Evolutionary conservation across 1,284 basidiomycete genomes (phyloP), one percentile per base, ranked within the genome.

Genomic region (Cryptococcus sp.): DNA sequence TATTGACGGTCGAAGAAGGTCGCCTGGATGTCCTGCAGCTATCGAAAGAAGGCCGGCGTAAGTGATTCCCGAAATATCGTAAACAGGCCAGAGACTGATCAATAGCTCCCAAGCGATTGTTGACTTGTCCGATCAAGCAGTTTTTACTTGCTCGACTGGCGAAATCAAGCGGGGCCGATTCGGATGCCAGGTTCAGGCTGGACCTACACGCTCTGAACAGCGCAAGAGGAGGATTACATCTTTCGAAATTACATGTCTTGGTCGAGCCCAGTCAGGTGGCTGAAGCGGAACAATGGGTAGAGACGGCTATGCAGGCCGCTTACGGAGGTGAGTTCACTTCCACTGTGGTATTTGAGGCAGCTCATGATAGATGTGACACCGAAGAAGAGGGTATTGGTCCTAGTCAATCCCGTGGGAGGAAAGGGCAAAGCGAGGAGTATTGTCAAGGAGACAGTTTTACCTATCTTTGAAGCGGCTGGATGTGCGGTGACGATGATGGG

Each of bases 381-480:
- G 9, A 68, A 72, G 50, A 76, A 81, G 50, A 67, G 73, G 21
- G 73, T 91, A 21, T 81, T 84, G 54, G 78, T 97, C 1, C 73
- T 97, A n/a, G 80, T 97, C 56, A 98, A 98, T 69, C 93, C 93
- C 1, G 77, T 82, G 48, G 87, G 92, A 53, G 93, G 93, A 2
- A 78, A 93, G 81, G 88, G 88, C 44, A 88, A 87, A 68, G 86
- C 81, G 0, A 74, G 73, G 10, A 59, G 77, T 0, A 77, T 86
- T 0, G 92, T 85, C 56, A 72, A 78, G n/a, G 81, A 81, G 50
- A 79, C 78, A 13, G 84, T 93, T 1, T 79, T 86, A 57, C 94
- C 93, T 1, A 83, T 97, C 45, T 78, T 97, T 43, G 79, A 81
- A 40, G 85, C 87, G 7, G 89, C 92, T 0, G 82, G 82, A 1